Evolutionary conservation across 352 stramenopile genomes (phyloP).

Genomic region (Ophiocytium majus): DNA sequence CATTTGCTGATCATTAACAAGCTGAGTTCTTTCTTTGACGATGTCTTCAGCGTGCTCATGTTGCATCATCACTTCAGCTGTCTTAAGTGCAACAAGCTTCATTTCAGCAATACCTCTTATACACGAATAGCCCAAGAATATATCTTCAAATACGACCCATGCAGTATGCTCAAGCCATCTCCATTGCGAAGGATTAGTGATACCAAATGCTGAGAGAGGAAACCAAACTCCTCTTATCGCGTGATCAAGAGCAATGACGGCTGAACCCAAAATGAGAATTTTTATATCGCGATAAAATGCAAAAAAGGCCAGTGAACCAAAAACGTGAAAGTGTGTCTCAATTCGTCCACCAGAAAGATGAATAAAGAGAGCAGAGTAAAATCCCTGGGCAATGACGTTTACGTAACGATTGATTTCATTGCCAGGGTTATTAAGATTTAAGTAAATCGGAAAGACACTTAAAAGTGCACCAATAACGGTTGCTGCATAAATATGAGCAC

Average conservation of each 20-base stretch:
- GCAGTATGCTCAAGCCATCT: background rate
- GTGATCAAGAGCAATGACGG: background rate
- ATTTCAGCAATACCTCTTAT: background rate
- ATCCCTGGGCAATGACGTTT: background rate
- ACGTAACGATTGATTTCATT: background rate
- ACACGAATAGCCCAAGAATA: background rate
- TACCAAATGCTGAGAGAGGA: background rate
- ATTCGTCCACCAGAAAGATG: background rate
- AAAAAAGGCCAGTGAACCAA: background rate
- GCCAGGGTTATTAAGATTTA: background rate
- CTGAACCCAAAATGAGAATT: background rate
- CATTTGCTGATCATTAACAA: too few species aligned
- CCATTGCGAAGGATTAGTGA: background rate
- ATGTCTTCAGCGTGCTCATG: too few species aligned
- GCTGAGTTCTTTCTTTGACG: too few species aligned
- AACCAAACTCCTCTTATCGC: background rate
- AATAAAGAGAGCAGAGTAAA: background rate
- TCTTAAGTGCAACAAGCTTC: too few species aligned
- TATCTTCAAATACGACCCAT: slow-evolving; percentile 10
- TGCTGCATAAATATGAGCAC: background rate
- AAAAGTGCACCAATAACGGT: background rate
- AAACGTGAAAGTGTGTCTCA: slow-evolving; percentile 5
- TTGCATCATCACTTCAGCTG: too few species aligned
- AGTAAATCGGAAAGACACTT: background rate
- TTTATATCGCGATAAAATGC: background rate